A percentile compares a stretch with the other conserved stretches of the same genome.
Evolutionary conservation across 345 rosid genomes (phyloP).

Genomic region (Reutealis trisperma): DNA sequence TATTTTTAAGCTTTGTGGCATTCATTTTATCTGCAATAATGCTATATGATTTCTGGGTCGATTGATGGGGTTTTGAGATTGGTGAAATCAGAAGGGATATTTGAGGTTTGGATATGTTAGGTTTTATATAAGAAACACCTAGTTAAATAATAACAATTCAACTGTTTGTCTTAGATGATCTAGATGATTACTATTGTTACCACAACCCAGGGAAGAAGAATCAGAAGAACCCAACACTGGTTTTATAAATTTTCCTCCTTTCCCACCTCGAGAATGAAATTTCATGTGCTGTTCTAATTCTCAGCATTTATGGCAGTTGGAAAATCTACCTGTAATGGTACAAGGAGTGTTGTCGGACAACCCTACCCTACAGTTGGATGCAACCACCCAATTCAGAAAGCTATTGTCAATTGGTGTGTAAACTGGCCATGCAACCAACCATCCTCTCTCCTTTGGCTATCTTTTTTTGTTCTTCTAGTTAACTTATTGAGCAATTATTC

Average conservation of each 20-base stretch:
- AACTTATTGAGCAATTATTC: not conserved
- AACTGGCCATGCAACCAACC: not conserved
- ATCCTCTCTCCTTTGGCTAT: too few species aligned
- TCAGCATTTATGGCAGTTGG: constrained; percentile 48
- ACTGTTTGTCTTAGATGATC: not conserved
- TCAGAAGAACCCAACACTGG: not conserved
- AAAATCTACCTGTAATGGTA: constrained; percentile 70
- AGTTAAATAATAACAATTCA: not conserved
- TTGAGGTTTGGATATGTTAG: not conserved
- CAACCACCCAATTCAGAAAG: constrained; percentile 81
- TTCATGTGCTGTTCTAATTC: not conserved
- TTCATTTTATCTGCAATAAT: not conserved
- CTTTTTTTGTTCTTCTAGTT: not conserved
- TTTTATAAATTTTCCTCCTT: not conserved
- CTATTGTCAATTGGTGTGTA: constrained; percentile 67
- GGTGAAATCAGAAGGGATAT: not conserved
- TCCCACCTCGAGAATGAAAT: not conserved
- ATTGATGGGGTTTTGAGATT: not conserved
- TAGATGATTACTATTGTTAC: not conserved
- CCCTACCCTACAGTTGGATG: constrained; percentile 62
- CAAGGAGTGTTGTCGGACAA: constrained; percentile 75
- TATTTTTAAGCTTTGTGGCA: not conserved
- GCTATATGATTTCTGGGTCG: not conserved
- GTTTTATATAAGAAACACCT: not conserved
- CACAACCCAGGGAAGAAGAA: not conserved